Evolutionary conservation across 805 yeast genomes (phyloP), one percentile per base, ranked within the genome.

Genomic region (Candida krabiensis): DNA sequence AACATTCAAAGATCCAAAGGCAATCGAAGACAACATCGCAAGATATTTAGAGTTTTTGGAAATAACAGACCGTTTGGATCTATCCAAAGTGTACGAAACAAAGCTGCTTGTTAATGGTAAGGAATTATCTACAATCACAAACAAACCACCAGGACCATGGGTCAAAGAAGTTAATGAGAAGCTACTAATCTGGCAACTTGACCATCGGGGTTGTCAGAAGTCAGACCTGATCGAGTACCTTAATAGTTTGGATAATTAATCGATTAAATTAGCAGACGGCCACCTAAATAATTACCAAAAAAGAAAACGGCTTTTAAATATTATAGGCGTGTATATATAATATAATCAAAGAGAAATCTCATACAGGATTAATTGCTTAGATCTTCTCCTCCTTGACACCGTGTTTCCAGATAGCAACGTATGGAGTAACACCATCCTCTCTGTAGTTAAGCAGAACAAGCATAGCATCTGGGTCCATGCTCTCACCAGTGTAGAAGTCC

Each of bases 391-490:
- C 87, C 60, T 68, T 75, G 57, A 86, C 82, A 80, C 99, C 99
- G 75, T 93, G 99, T 79, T 91, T 93, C 99, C 99, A 93, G 84
- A 90, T 83, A 54, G 90, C 88, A 64, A 91, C 93, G 76, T 67
- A 93, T 66, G 99, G 99, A 58, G 99, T 93, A 61, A 82, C 77
- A 78, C 99, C 99, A 69, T 93, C 98, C 79, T 93, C 99, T 77
- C 99, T 95, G 89, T 91, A 93, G 95, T 93, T 93, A 73, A 93
- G 86, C 70, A 93, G 81, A 58, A 89, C 88, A 66, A 93, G 74
- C 99, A 93, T 93, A 58, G 84, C 99, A 73, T 93, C 99, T 70
- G 99, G 99, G 82, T 93, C 97, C 99, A 93, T 93, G 67, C 96
- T 86, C 79, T 91, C 98, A 79, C 99, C 98, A 58, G 96, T 91